Conservation (phyloP, 1,284 basidiomycete genomes). For the Ganoderma lucidum region DNA sequence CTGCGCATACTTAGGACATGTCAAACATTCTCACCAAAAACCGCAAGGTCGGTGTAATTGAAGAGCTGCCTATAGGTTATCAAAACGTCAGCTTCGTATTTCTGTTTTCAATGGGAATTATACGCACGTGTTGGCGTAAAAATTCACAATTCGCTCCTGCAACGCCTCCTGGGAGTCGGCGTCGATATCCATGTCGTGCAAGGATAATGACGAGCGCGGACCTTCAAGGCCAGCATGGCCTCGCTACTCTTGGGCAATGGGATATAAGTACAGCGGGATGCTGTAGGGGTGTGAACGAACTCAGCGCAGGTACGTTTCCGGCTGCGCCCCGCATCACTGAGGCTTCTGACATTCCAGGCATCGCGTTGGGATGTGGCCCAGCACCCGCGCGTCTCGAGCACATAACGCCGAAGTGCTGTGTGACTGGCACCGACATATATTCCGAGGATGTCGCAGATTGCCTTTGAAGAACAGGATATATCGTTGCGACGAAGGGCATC, state of each 20-base stretch:
- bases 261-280: not conserved
- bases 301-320: not conserved
- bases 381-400: not conserved
- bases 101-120: no score
- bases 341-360: not conserved
- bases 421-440: not conserved
- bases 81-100: not conserved
- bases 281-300: not conserved
- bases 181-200: slow-evolving; percentile 28
- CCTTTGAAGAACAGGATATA: no score
- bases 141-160: slow-evolving; percentile 13
- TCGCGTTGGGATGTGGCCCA: not conserved
- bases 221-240: slow-evolving; percentile 17
- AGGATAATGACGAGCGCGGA: slow-evolving; percentile 12
- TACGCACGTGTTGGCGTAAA: slow-evolving; percentile 15
- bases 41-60: slow-evolving; percentile 28
- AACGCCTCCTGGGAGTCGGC: slow-evolving; percentile 31
- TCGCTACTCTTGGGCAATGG: not conserved
- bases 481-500: no score
- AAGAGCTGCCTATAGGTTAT: slow-evolving; percentile 12
- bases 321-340: slow-evolving; percentile 6
- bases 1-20: not conserved
- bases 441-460: not conserved
- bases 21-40: slow-evolving; percentile 23
- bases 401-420: not conserved